Conservation (phyloP, 75 land plant genomes). For the Cunninghamia lanceolata region DNA sequence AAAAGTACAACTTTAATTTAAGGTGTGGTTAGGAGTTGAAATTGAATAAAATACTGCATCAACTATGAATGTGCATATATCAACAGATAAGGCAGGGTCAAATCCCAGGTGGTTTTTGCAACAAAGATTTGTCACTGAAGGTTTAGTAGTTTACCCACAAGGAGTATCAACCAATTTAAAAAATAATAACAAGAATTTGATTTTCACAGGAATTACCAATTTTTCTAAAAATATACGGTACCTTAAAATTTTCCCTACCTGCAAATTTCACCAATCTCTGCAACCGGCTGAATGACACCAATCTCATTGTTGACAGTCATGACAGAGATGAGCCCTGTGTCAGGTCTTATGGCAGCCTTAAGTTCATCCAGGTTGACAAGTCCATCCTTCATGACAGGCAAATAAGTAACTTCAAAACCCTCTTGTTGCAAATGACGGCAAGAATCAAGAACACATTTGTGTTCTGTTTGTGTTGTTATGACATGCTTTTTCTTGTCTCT, state of each 20-base stretch:
- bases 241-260: conserved; percentile 17
- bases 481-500: conserved; percentile 80
- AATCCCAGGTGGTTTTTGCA: no score
- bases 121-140: no score
- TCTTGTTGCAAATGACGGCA: conserved; percentile 96
- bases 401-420: conserved; percentile 92
- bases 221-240: neutral
- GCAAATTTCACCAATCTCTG: conserved; percentile 82
- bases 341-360: conserved; percentile 67
- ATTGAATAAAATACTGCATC: no score
- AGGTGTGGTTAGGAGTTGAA: no score
- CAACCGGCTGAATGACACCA: conserved; percentile 94
- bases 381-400: conserved; percentile 86
- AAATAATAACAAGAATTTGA: neutral
- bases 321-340: conserved; percentile 84
- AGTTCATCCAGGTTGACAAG: conserved; percentile 67
- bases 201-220: neutral
- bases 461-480: conserved; percentile 98
- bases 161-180: no score
- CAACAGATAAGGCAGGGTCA: no score
- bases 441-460: conserved; percentile 97
- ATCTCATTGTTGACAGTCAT: conserved; percentile 98
- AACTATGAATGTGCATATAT: no score
- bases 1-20: no score
- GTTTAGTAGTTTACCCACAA: no score